Base-by-base conservation (phyloP, 1,284 basidiomycete genomes). In the Melampsora americana region DNA sequence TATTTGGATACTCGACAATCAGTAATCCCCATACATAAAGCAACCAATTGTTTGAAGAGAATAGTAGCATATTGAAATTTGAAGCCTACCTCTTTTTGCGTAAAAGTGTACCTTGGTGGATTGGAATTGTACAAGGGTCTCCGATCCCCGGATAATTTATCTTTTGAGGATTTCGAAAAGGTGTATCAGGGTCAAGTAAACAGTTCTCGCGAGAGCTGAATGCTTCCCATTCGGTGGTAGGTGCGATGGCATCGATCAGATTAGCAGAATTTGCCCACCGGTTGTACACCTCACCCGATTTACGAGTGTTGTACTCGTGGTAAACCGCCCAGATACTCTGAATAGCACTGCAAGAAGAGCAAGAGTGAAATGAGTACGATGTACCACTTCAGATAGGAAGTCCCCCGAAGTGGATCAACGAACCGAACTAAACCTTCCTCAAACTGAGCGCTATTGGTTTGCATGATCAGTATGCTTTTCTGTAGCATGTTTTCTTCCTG, bases 381-480 rank as follows among this genome's bases (percentile, higher is more conserved):
- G 42, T 44, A 44, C 42, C 42, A 44, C 16, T 14, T 44, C 42
- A 44, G 16, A n/a, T 23, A 28, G n/a, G 4, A 14, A 28, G 28
- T 18, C 23, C 23, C 11, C 14, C 23, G 28, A 59, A 23, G 7
- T 59, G 53, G 4, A 59, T 59, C n/a, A 23, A 59, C 53, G 26
- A 20, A 90, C 79, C 92, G 91, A 53, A 99, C 93, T 80, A 99
- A 92, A 78, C 95, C 95, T 81, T 94, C 92, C 84, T 98, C 95
- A 80, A 99, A 99, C 83, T 96, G 91, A 28, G 95, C 95, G 65
- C 91, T 93, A 84, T 97, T 97, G 81, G 97, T 83, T 83, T 99
- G 95, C 89, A 97, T 98, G 83, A 99, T 96, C 82, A 99, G 90
- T 82, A 98, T 92, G n/a, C 90, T 93, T 84, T 99, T 99, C 84